These are phyloP conservation scores for Bidens hawaiensis DNA, from an alignment of 140 eudicot genomes.

Conservation along the genomic window DNA sequence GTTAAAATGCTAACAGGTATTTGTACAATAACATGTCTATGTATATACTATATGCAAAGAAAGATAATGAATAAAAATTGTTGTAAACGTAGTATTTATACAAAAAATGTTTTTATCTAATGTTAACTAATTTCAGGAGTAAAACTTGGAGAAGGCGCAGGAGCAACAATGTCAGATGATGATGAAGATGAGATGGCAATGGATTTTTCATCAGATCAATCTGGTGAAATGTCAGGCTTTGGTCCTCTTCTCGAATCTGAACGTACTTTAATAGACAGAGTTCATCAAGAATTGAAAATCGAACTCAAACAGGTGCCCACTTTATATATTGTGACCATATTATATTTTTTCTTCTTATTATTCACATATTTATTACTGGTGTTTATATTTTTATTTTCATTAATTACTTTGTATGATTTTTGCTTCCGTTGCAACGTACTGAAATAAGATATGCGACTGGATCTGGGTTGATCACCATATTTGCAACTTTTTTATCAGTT, in stretches of 20 bases:
- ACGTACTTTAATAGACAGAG: constrained; percentile 96
- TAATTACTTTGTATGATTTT: too few relatives aligned
- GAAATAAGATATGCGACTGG: too few relatives aligned
- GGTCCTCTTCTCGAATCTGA: constrained; percentile 95
- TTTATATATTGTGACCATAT: not conserved
- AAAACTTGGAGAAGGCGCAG: constrained; percentile 77
- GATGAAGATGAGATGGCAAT: constrained; percentile 73
- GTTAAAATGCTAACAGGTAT: too few relatives aligned
- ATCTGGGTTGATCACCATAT: too few relatives aligned
- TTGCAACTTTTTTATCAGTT: too few relatives aligned
- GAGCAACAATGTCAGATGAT: constrained; percentile 92
- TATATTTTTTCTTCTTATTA: not conserved
- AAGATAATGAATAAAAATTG: too few relatives aligned
- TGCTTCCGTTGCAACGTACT: too few relatives aligned
- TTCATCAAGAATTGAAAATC: constrained; percentile 84
- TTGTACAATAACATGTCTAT: too few relatives aligned
- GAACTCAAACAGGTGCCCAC: constrained; percentile 83
- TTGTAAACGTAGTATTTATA: too few relatives aligned
- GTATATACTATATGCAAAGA: too few relatives aligned
- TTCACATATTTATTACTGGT: not conserved
- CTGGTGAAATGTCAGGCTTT: constrained; percentile 78
- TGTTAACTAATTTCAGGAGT: not conserved
- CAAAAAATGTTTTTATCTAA: too few relatives aligned
- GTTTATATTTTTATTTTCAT: too few relatives aligned
- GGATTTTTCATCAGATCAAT: constrained; percentile 71